These are phyloP conservation scores for Hypomyces perniciosus DNA, from an alignment of 2,329 filamentous ascomycete species.

Conservation along the genomic window DNA sequence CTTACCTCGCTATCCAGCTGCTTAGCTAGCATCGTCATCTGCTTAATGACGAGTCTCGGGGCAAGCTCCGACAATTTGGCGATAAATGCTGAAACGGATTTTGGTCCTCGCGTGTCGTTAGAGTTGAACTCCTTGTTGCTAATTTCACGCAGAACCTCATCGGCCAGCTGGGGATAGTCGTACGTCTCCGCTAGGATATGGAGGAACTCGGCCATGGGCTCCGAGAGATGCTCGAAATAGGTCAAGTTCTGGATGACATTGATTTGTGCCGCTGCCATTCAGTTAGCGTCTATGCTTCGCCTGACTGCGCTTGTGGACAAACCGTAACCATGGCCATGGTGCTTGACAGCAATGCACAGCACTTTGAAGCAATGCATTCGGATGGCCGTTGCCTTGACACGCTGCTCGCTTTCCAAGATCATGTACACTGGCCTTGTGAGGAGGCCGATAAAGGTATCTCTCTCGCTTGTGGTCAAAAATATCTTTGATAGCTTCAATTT, in stretches of 20 bases:
- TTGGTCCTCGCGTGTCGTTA: slow-evolving; percentile 90
- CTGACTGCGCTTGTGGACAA: slow-evolving; percentile 24
- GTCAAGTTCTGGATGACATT: slow-evolving; percentile 96
- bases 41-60: slow-evolving; percentile 88
- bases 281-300: slow-evolving; percentile 22
- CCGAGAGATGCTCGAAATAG: slow-evolving; percentile 97
- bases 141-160: slow-evolving; percentile 88
- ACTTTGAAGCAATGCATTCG: slow-evolving; percentile 98
- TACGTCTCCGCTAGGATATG: slow-evolving; percentile 96
- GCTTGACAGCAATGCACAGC: slow-evolving; percentile 91
- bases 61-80: slow-evolving; percentile 88
- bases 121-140: slow-evolving; percentile 98
- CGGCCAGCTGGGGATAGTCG: slow-evolving; percentile 90
- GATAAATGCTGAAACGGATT: slow-evolving; percentile 92
- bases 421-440: slow-evolving; percentile 92
- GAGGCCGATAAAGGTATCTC: slow-evolving; percentile 88
- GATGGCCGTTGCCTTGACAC: slow-evolving; percentile 81
- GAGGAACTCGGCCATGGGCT: slow-evolving; percentile 97
- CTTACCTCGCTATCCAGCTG: slow-evolving; percentile 85
- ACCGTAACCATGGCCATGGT: slow-evolving; percentile 96
- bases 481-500: slow-evolving; percentile 88
- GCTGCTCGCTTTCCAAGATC: slow-evolving; percentile 86
- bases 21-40: slow-evolving; percentile 93
- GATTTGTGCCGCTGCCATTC: slow-evolving; percentile 73
- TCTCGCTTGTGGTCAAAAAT: slow-evolving; percentile 91